These are phyloP conservation scores for Malassezia brasiliensis DNA, from an alignment of 1,284 basidiomycete genomes.

Conservation along the genomic window DNA sequence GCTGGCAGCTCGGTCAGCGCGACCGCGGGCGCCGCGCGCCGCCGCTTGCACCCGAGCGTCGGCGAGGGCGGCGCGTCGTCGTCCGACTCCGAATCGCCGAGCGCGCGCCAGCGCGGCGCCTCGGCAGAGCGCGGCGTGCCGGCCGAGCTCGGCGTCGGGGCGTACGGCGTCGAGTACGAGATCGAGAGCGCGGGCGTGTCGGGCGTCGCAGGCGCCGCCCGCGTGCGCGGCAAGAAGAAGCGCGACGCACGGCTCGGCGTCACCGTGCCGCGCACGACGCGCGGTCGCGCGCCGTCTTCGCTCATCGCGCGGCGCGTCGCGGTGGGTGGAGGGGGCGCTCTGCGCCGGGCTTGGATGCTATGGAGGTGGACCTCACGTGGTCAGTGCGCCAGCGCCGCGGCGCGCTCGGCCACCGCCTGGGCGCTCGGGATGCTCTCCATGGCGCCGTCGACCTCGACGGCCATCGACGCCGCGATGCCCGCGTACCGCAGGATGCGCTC, in stretches of 20 bases:
- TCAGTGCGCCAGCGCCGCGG: not conserved
- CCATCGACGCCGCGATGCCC: constrained; percentile 31
- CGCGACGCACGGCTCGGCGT: constrained; percentile 17
- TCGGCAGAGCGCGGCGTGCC: not conserved
- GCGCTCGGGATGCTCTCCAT: constrained; percentile 40
- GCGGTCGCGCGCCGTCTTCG: not conserved
- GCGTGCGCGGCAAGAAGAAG: constrained; percentile 13
- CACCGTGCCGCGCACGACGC: constrained; percentile 13
- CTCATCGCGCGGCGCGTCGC: not conserved
- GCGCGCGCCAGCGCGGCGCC: not conserved
- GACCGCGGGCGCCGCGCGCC: not conserved
- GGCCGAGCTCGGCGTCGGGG: not conserved
- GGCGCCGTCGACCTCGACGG: constrained; percentile 40
- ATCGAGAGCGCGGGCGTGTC: not conserved
- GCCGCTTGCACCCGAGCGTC: not conserved
- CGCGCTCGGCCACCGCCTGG: constrained; percentile 20
- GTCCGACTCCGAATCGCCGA: not conserved
- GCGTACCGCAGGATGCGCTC: constrained; percentile 25
- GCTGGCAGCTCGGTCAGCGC: not conserved
- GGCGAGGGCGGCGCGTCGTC: not conserved
- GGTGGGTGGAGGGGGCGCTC: not conserved
- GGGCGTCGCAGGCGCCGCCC: not conserved
- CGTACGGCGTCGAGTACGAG: constrained; percentile 5
- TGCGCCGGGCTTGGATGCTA: not conserved
- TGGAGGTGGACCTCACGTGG: not conserved